phyloP scores from a whole-genome alignment of 495 filamentous ascomycete genomes.

The Talaromyces borbonicus region DNA sequence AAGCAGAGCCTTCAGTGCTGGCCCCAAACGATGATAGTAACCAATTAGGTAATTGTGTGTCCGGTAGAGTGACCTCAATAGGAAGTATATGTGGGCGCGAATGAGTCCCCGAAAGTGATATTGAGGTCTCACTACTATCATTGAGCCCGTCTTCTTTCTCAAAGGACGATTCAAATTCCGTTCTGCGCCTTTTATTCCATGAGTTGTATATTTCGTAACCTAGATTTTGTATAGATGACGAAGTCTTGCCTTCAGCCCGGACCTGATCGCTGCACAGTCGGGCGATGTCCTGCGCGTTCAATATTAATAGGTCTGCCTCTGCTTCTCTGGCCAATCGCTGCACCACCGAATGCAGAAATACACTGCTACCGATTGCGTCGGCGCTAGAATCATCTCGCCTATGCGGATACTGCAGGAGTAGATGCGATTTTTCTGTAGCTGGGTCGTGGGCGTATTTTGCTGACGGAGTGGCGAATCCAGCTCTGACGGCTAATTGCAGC shows the following conservation, averaged over 20 bases:
- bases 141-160: slow-evolving; percentile 33
- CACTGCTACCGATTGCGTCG: slow-evolving; percentile 39
- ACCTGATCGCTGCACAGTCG: slow-evolving; percentile 69
- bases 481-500: slow-evolving; percentile 29
- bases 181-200: slow-evolving; percentile 9
- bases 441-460: slow-evolving; percentile 36
- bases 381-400: background rate
- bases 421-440: slow-evolving; percentile 49
- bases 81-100: slow-evolving; percentile 4
- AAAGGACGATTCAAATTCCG: slow-evolving; percentile 17
- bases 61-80: slow-evolving; percentile 9
- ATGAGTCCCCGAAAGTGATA: background rate
- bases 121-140: background rate
- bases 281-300: slow-evolving; percentile 74
- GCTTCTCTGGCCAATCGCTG: slow-evolving; percentile 47
- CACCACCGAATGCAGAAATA: slow-evolving; percentile 49
- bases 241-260: slow-evolving; percentile 27
- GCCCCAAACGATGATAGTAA: slow-evolving; percentile 28
- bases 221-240: slow-evolving; percentile 42
- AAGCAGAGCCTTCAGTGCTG: slow-evolving; percentile 8
- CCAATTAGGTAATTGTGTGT: slow-evolving; percentile 27
- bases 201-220: slow-evolving; percentile 52
- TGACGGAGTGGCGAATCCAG: slow-evolving; percentile 30
- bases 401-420: slow-evolving; percentile 53
- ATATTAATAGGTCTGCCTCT: slow-evolving; percentile 63